Percentiles rank a stretch among this genome's conserved stretches.
phyloP scores from a whole-genome alignment of 306 rosid genomes.

The Quercus suber region DNA sequence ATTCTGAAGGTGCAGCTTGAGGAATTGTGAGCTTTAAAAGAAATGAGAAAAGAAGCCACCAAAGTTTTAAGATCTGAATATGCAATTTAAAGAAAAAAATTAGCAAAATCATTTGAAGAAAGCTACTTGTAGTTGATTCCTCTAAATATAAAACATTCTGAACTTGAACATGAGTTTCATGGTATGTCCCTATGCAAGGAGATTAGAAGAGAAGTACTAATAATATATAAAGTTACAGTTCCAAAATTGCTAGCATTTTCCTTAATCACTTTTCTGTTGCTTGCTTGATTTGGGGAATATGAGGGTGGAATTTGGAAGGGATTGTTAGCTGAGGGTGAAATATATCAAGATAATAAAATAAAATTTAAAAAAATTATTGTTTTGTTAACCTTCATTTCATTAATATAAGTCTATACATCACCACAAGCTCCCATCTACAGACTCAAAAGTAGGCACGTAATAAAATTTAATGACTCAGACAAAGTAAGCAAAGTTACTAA shows the following conservation, averaged over 20 bases:
- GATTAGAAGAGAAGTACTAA: background rate
- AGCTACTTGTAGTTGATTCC: background rate
- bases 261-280: background rate
- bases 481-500: too few relatives aligned
- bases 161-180: background rate
- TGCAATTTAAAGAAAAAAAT: slow-evolving; percentile 13
- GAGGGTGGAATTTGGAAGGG: background rate
- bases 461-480: too few relatives aligned
- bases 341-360: too few relatives aligned
- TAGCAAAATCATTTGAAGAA: slow-evolving; percentile 21
- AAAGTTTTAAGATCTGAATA: slow-evolving; percentile 59
- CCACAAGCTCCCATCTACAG: too few relatives aligned
- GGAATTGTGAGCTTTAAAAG: slow-evolving; percentile 84
- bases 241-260: background rate
- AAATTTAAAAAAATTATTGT: too few relatives aligned
- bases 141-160: background rate
- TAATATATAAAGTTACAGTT: background rate
- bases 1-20: slow-evolving; percentile 65
- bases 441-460: too few relatives aligned
- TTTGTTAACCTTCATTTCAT: too few relatives aligned
- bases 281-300: background rate
- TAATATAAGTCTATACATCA: too few relatives aligned
- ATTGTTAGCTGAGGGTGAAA: too few relatives aligned
- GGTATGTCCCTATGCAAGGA: background rate
- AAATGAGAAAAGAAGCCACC: slow-evolving; percentile 65